Percentiles rank a stretch among this genome's conserved stretches.
Evolutionary conservation across 2,329 filamentous ascomycete species (phyloP).

Genomic region (Cladosporium velox): DNA sequence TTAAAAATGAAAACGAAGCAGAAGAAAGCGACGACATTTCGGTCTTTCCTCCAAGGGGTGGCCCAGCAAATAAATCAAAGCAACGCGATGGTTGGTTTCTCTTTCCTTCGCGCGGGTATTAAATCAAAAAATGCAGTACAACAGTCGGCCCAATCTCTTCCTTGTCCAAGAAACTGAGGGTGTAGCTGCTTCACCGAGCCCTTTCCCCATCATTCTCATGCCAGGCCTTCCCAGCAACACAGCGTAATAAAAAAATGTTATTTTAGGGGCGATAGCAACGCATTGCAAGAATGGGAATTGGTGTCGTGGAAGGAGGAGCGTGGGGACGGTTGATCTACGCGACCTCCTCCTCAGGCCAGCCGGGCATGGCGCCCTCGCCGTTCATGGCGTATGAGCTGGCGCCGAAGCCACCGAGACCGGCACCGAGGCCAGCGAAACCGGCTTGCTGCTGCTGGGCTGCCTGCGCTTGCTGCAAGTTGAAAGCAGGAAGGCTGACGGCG

Average conservation of each 20-base stretch:
- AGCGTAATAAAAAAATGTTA: neutral
- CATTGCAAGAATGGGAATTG: slow-evolving; percentile 5
- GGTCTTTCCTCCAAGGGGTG: neutral
- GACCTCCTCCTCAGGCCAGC: slow-evolving; percentile 66
- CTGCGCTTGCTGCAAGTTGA: slow-evolving; percentile 52
- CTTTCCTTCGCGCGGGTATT: slow-evolving; percentile 2
- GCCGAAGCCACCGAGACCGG: slow-evolving; percentile 60
- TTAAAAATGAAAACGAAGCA: neutral
- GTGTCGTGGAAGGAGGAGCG: neutral
- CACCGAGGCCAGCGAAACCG: slow-evolving; percentile 61
- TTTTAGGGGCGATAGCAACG: neutral
- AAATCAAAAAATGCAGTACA: slow-evolving; percentile 6
- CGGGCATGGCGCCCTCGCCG: slow-evolving; percentile 58
- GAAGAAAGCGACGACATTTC: neutral
- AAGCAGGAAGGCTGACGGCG: slow-evolving; percentile 82
- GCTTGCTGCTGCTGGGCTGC: slow-evolving; percentile 45
- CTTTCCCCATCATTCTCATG: slow-evolving; percentile 4
- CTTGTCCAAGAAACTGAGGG: neutral
- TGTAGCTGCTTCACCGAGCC: neutral
- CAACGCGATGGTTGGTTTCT: neutral
- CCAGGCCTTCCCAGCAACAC: neutral
- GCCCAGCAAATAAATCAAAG: neutral
- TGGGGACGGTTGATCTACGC: no score
- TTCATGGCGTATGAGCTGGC: slow-evolving; percentile 44
- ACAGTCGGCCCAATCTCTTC: neutral